Base-by-base conservation (phyloP, 768 basidiomycete species). In the Xerocomellus chrysenteron region DNA sequence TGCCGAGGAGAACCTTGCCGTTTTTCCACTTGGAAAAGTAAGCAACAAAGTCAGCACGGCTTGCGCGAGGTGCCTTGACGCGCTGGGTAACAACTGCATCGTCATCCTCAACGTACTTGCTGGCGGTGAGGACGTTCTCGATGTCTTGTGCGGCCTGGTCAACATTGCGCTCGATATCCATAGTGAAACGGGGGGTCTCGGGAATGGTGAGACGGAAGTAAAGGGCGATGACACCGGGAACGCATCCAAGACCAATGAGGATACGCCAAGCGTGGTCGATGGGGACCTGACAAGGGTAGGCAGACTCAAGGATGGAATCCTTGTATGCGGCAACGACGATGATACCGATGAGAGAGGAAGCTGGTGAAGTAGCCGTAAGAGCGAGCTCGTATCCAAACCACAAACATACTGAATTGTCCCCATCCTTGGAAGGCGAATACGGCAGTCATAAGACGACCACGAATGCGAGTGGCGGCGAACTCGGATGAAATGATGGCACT, bases 151-250 rank as follows among this genome's bases (percentile, higher is more conserved):
- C 54, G 8, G 92, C 93, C 67, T 88, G 89, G 40, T 81, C 76
- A 43, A 95, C 75, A 70, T 94, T 93, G 47, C 80, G 78, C 72
- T 94, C 91, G 57, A 95, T 82, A 77, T 95, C 93, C 88, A 94
- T 94, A 56, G 93, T 96, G 71, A 81, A 86, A 54, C 93, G 90
- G 28, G 93, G 93, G 0, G 92, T 94, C 71, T 94, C 92, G 4
- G 93, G 91, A 65, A 95, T 94, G 26, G 92, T 94, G 35, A 94
- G 81, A 69, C 93, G 90, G 87, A 91, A 94, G 78, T 93, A 94
- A 49, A 94, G 83, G 19, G 91, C 92, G 54, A 93, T 67, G 41
- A 78, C 79, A 53, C 84, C 93, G 35, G 93, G 94, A 48, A 96
- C 76, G 54, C 87, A 89, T 44, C 93, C 93, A 37, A 94, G 77